A percentile compares a stretch with the other conserved stretches of the same genome.
phyloP scores from a whole-genome alignment of 2,329 filamentous ascomycete genomes.

The Aspergillus tubingensis region DNA sequence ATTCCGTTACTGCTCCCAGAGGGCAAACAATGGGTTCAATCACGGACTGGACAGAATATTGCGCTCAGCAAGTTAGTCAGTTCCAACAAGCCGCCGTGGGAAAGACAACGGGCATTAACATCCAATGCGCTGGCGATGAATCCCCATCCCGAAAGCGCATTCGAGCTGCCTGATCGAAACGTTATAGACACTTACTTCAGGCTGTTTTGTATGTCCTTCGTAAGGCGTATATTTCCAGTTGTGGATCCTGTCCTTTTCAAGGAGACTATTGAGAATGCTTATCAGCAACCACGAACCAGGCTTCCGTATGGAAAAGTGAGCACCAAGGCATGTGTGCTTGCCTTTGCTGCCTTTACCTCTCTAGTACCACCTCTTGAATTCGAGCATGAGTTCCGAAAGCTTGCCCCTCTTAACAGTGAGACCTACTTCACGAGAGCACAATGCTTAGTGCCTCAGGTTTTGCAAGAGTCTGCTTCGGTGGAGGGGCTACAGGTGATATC shows the following conservation, averaged over 20 bases:
- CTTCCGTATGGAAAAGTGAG: conserved; percentile 31
- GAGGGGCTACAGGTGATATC: conserved; percentile 49
- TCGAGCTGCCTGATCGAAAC: conserved; percentile 40
- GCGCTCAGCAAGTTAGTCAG: conserved; percentile 32
- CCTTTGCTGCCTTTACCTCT: conserved; percentile 49
- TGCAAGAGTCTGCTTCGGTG: conserved; percentile 47
- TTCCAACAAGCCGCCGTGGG: conserved; percentile 35
- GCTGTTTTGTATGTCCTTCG: conserved; percentile 36
- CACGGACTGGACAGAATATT: conserved; percentile 46
- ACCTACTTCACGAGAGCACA: conserved; percentile 46
- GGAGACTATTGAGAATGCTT: conserved; percentile 50
- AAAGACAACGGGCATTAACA: conserved; percentile 33
- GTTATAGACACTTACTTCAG: conserved; percentile 36
- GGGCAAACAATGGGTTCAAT: conserved; percentile 52
- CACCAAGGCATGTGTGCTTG: conserved; percentile 52
- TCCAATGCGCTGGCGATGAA: conserved; percentile 25
- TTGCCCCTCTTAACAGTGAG: conserved; percentile 42
- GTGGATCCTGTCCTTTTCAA: conserved; percentile 52
- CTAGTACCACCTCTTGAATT: conserved; percentile 26
- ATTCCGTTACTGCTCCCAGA: conserved; percentile 53
- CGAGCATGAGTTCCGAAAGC: background rate
- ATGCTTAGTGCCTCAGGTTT: conserved; percentile 44
- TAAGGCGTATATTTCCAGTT: conserved; percentile 52
- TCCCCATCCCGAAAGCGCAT: conserved; percentile 21
- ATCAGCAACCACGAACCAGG: conserved; percentile 30